Evolutionary conservation across 306 rosid species (phyloP), one percentile per base, ranked within the genome.

Genomic region (Cajanus cajan): DNA sequence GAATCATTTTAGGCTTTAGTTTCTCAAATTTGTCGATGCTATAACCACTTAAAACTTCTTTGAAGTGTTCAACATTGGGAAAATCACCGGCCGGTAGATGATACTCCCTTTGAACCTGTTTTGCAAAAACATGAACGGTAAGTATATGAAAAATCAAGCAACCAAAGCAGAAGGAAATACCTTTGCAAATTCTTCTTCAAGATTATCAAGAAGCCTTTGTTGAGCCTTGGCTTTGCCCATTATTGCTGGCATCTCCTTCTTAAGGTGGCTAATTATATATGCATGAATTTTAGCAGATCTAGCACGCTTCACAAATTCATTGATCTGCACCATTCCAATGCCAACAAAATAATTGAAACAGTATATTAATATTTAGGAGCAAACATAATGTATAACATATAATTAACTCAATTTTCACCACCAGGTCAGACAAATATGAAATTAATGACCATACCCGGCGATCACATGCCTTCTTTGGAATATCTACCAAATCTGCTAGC

Each of bases 281-380:
- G 99, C 98, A 71, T 96, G 99, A 45, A 93, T 93, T 86, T 96
- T 96, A 15, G 96, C 99, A 47, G 97, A 94, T 89, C 99, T 87
- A 7, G 99, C 98, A 51, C 98, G 94, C 67, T 96, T 96, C 19
- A 96, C 99, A 76, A 90, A 96, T 80, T 96, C 98, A 78, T 96
- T 93, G 82, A 96, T 96, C 99, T 96, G 90, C 50, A 66, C 6
- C 62, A 78, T 68, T 83, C 0, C 40, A 69, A 72, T 4, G 16
- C 24, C 31, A 40, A 59, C 44, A 57, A 14, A n/a, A 31, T 41
- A 0, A 55, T 78, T 44, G 34, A 74, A 36, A 41, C 16, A 24
- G 13, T 18, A 64, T 47, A 48, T 25, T 21, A 69, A 71, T 14
- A 71, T 9, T 55, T 52, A 44, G 15, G n/a, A 44, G 45, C 11